Conservation (phyloP, 2,329 filamentous ascomycete species). For the Colletotrichum sp. region DNA sequence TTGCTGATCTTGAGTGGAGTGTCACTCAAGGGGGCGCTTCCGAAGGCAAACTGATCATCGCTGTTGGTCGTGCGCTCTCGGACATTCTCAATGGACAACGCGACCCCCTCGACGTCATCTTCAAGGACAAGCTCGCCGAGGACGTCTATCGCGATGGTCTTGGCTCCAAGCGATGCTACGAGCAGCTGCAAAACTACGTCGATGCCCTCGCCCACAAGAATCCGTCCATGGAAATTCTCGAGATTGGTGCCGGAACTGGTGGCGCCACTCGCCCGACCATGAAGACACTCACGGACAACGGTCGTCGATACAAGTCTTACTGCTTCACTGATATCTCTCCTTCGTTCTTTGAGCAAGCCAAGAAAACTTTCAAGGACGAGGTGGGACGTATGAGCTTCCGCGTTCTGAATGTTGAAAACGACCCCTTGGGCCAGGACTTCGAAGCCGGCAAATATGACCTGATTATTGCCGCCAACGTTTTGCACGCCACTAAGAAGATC, state of each 20-base stretch:
- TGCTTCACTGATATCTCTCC: conserved; percentile 45
- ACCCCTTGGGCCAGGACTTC: conserved; percentile 31
- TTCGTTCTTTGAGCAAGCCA: conserved; percentile 39
- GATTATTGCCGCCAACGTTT: conserved; percentile 33
- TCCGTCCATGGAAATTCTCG: conserved; percentile 37
- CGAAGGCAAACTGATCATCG: conserved; percentile 25
- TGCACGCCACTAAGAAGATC: conserved; percentile 33
- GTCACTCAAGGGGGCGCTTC: conserved; percentile 12
- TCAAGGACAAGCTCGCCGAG: conserved; percentile 28
- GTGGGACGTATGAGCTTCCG: conserved; percentile 33
- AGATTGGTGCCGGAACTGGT: conserved; percentile 41
- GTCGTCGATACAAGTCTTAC: conserved; percentile 27
- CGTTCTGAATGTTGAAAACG: conserved; percentile 37
- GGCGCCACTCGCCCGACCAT: conserved; percentile 32
- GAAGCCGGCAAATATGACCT: conserved; percentile 29
- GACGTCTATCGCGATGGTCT: conserved; percentile 27
- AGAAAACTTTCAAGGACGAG: conserved; percentile 27
- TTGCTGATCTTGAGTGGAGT: conserved; percentile 13
- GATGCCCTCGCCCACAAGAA: conserved; percentile 32
- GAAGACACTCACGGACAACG: conserved; percentile 13
- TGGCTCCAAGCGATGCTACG: conserved; percentile 22
- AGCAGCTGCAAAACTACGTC: conserved; percentile 24
- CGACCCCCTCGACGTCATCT: conserved; percentile 33
- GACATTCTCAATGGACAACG: conserved; percentile 28
- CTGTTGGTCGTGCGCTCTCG: conserved; percentile 25